Evolutionary conservation across 164 flowering plant species (phyloP).

Genomic region (Brasenia schreberi): DNA sequence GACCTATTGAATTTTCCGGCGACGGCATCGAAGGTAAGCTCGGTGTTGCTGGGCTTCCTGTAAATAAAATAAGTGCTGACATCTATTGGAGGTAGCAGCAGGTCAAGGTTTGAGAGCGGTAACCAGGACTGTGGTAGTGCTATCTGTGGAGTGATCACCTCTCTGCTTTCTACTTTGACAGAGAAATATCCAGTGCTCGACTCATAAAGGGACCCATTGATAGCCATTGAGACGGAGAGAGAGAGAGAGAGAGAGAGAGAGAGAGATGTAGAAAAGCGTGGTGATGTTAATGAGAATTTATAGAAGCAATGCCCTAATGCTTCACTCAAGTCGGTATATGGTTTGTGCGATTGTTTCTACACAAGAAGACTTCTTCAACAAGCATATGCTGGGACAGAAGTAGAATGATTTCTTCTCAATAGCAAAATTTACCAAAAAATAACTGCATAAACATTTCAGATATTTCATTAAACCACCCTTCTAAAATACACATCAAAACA

Average conservation of each 20-base stretch:
- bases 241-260: background rate
- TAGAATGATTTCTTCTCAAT: too few species aligned
- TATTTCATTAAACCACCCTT: too few species aligned
- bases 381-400: too few species aligned
- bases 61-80: conserved; percentile 34
- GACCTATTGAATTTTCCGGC: conserved; percentile 14
- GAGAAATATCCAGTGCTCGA: background rate
- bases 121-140: conserved; percentile 31
- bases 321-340: background rate
- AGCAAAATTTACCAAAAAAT: too few species aligned
- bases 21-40: conserved; percentile 4
- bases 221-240: background rate
- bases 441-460: too few species aligned
- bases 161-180: background rate
- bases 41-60: conserved; percentile 1
- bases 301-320: background rate
- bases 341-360: background rate
- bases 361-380: background rate
- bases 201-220: background rate
- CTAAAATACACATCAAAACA: too few species aligned
- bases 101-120: conserved; percentile 38
- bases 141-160: conserved; percentile 16
- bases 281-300: background rate
- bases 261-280: background rate
- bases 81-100: conserved; percentile 31